Evolutionary conservation across 2,329 filamentous ascomycete genomes (phyloP).

Genomic region (Paecilomyces sp.): DNA sequence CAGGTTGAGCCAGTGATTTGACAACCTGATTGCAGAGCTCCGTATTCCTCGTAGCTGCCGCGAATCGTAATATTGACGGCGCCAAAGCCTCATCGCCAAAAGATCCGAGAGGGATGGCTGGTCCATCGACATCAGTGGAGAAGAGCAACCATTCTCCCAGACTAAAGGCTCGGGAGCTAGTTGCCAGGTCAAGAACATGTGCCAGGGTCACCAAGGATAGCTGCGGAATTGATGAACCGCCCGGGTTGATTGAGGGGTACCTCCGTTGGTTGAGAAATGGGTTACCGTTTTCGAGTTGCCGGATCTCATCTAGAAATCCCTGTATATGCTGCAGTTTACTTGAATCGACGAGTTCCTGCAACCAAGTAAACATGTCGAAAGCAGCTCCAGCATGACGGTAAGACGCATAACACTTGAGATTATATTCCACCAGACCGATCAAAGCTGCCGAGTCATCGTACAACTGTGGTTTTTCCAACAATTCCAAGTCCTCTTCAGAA

Average conservation of each 20-base stretch:
- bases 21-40: conserved; percentile 22
- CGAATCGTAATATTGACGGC: conserved; percentile 49
- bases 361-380: conserved; percentile 21
- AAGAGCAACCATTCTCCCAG: conserved; percentile 49
- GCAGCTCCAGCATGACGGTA: conserved; percentile 19
- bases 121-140: conserved; percentile 46
- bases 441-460: conserved; percentile 28
- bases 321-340: conserved; percentile 28
- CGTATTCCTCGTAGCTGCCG: conserved; percentile 41
- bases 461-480: conserved; percentile 17
- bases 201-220: conserved; percentile 44
- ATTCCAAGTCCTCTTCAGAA: conserved; percentile 12
- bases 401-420: conserved; percentile 17
- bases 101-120: conserved; percentile 39
- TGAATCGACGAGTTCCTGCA: conserved; percentile 27
- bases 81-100: conserved; percentile 44
- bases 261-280: not conserved
- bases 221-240: conserved; percentile 25
- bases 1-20: conserved; percentile 21
- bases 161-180: conserved; percentile 38
- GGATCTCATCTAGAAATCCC: conserved; percentile 20
- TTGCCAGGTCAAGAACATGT: conserved; percentile 45
- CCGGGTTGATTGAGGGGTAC: conserved; percentile 8
- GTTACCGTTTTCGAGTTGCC: conserved; percentile 6
- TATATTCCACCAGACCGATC: conserved; percentile 25